phyloP scores from a whole-genome alignment of 148 eudicot genomes.

The Hydrangea macrophylla region DNA sequence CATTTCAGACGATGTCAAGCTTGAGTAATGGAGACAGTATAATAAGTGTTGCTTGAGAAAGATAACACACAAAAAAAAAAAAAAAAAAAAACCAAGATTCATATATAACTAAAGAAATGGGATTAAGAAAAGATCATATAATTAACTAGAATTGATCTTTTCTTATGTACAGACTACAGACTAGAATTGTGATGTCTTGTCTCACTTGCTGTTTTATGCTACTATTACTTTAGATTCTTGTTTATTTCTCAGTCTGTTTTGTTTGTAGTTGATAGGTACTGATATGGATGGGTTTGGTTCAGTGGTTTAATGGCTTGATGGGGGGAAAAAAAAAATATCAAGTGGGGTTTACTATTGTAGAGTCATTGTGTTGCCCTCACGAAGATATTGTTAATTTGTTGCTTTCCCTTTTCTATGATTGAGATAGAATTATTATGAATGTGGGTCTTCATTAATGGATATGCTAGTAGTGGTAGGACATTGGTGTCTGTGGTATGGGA shows the following conservation, averaged over 20 bases:
- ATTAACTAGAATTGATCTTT: conserved; percentile 23
- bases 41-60: conserved; percentile 44
- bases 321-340: conserved; percentile 1
- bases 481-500: too few species aligned
- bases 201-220: conserved; percentile 18
- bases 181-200: conserved; percentile 24
- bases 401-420: background rate
- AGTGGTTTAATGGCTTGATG: background rate
- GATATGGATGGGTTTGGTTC: background rate
- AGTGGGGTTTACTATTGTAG: background rate
- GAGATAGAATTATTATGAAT: conserved; percentile 2
- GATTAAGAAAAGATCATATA: conserved; percentile 14
- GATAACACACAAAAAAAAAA: background rate
- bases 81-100: background rate
- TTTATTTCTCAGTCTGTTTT: conserved; percentile 18
- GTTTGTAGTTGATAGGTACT: background rate
- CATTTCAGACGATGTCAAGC: conserved; percentile 28
- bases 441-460: background rate
- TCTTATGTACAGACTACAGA: conserved; percentile 31
- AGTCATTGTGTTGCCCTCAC: background rate
- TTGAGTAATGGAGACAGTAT: conserved; percentile 43
- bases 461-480: background rate
- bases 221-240: conserved; percentile 12
- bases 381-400: background rate
- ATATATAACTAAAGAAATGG: conserved; percentile 1